Percentiles rank a stretch among this genome's conserved stretches.
Evolutionary conservation across 106 monocot genomes (phyloP).

Genomic region (Posidonia australis): DNA sequence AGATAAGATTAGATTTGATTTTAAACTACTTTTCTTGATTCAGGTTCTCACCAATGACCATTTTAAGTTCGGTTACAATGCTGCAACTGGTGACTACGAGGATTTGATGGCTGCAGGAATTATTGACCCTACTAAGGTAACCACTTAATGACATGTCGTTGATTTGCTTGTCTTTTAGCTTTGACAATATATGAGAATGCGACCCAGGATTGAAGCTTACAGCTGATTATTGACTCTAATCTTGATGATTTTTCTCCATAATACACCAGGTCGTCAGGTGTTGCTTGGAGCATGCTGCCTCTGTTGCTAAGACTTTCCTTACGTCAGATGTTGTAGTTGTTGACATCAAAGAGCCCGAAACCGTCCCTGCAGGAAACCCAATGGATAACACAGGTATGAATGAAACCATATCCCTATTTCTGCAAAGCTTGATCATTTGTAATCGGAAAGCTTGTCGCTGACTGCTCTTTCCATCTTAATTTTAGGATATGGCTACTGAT

Average conservation of each 20-base stretch:
- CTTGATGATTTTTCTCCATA: neutral
- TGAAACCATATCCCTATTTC: too few relatives aligned
- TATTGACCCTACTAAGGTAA: slow-evolving; percentile 93
- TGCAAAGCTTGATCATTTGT: too few relatives aligned
- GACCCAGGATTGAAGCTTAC: too few relatives aligned
- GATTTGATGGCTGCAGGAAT: slow-evolving; percentile 94
- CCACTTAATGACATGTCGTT: too few relatives aligned
- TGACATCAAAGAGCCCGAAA: slow-evolving; percentile 24
- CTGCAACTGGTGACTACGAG: slow-evolving; percentile 85
- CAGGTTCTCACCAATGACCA: slow-evolving; percentile 78
- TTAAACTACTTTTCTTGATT: slow-evolving; percentile 1
- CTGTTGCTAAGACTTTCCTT: slow-evolving; percentile 28
- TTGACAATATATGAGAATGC: too few relatives aligned
- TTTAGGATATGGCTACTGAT: too few relatives aligned
- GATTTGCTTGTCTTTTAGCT: too few relatives aligned
- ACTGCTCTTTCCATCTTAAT: too few relatives aligned
- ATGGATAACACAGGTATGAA: slow-evolving; percentile 32
- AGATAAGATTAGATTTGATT: too few relatives aligned
- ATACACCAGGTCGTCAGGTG: slow-evolving; percentile 12
- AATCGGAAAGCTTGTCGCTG: too few relatives aligned
- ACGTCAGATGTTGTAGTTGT: slow-evolving; percentile 24
- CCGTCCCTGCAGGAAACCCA: slow-evolving; percentile 17
- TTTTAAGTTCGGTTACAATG: slow-evolving; percentile 75
- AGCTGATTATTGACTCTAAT: too few relatives aligned
- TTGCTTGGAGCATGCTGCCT: slow-evolving; percentile 22